Evolutionary conservation across 2,329 filamentous ascomycete species (phyloP), one percentile per base, ranked within the genome.

Genomic region (Penicillium nordicum): DNA sequence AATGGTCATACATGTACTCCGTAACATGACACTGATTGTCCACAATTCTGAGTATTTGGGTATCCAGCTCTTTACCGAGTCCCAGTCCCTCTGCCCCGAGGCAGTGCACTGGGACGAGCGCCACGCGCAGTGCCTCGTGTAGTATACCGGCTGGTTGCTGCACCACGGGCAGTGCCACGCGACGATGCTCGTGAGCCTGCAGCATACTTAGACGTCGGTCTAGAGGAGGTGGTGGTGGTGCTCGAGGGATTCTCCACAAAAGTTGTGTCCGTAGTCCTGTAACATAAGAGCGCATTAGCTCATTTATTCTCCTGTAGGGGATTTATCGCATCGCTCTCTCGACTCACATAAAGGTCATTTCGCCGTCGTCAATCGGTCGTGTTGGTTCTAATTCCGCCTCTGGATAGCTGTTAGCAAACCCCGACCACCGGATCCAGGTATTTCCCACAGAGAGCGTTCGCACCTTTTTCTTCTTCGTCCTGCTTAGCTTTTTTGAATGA

Each of bases 201-300:
- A n/a, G 70, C 53, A 43, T 68, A 68, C 57, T 65, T 74, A 16
- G 73, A 61, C 0, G 69, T 71, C 2, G 74, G 69, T 66, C 82
- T 84, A 30, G 76, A 79, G 37, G 81, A 82, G 5, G 67, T 11
- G 36, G 36, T 9, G 14, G 48, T 58, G 14, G 68, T 72, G 48
- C 73, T 76, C 4, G 82, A 82, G 8, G 92, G 92, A 66, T 96
- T 90, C 34, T 96, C 91, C 54, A 96, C 85, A 69, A 96, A 97
- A 1, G 90, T 90, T 6, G 88, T 95, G 69, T 96, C 92, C 11
- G 90, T 96, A 25, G 92, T 96, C 82, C 89, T 93, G 63, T 5
- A 61, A 29, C 11, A 23, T 14, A 9, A 30, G 10, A 27, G 61
- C n/a, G 51, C 4, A 50, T 50, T 36, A 45, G 25, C 11, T 38